These are phyloP conservation scores for Babesia bovis DNA, from an alignment of 169 alveolate genomes.

Conservation along the genomic window DNA sequence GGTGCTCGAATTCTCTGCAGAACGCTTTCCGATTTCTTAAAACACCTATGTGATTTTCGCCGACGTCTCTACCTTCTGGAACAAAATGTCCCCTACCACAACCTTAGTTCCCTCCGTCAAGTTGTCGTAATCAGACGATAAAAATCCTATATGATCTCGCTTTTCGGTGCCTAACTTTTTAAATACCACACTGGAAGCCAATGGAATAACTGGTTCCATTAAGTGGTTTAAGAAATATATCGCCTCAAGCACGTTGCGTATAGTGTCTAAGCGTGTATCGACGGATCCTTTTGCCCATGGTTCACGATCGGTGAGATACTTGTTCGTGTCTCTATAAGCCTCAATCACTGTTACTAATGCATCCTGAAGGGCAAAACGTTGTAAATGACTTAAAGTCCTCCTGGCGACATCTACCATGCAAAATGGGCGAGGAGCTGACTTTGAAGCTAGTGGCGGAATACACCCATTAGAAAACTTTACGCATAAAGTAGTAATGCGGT, in stretches of 20 bases:
- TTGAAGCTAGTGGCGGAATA: slow-evolving; percentile 68
- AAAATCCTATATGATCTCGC: slow-evolving; percentile 54
- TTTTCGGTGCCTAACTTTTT: slow-evolving; percentile 73
- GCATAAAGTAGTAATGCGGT: slow-evolving; percentile 75
- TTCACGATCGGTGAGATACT: slow-evolving; percentile 82
- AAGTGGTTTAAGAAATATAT: slow-evolving; percentile 84
- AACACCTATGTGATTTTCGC: too few species aligned
- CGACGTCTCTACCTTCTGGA: slow-evolving; percentile 51
- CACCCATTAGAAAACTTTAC: slow-evolving; percentile 73
- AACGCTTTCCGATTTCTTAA: too few species aligned
- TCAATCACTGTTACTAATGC: slow-evolving; percentile 74
- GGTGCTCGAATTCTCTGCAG: too few species aligned
- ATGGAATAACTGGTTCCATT: slow-evolving; percentile 84
- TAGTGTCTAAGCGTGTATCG: slow-evolving; percentile 70
- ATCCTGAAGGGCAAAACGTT: slow-evolving; percentile 66
- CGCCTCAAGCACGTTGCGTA: slow-evolving; percentile 87
- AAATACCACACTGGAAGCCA: slow-evolving; percentile 79
- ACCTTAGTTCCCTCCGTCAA: slow-evolving; percentile 50
- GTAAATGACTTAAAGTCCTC: slow-evolving; percentile 58
- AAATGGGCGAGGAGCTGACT: slow-evolving; percentile 73
- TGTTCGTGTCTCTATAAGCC: slow-evolving; percentile 81
- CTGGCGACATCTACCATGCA: slow-evolving; percentile 68
- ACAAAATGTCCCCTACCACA: slow-evolving; percentile 50
- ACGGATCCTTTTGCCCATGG: slow-evolving; percentile 83
- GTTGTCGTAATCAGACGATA: slow-evolving; percentile 68